A percentile compares a stretch with the other conserved stretches of the same genome.
phyloP scores from a whole-genome alignment of 306 rosid genomes.

The Dicorynia guianensis region DNA sequence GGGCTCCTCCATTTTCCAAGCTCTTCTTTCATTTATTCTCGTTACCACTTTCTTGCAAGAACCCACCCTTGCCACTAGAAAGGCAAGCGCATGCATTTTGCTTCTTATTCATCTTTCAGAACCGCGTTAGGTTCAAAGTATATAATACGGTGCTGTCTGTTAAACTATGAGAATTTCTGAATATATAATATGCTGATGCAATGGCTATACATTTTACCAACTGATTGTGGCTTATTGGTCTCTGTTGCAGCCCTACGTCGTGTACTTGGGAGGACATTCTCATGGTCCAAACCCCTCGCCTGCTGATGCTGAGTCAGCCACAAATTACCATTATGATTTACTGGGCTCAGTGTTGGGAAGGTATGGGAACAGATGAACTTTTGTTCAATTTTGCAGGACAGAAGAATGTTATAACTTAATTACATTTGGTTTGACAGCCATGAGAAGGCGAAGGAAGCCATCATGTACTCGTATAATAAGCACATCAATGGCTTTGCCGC shows the following conservation, averaged over 20 bases:
- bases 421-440: conserved; percentile 23
- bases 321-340: conserved; percentile 45
- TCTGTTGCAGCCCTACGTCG: conserved; percentile 45
- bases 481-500: conserved; percentile 71
- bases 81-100: conserved; percentile 35
- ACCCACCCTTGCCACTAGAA: conserved; percentile 36
- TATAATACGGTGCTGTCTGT: neutral
- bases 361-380: conserved; percentile 9
- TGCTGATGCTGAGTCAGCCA: conserved; percentile 43
- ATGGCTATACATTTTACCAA: neutral
- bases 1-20: too few species aligned
- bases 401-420: too few species aligned
- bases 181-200: too few species aligned
- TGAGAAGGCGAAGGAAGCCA: conserved; percentile 42
- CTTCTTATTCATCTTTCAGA: too few species aligned
- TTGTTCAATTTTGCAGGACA: neutral
- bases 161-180: neutral
- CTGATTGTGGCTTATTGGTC: neutral
- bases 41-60: conserved; percentile 22
- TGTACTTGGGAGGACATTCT: conserved; percentile 52
- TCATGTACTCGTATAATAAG: conserved; percentile 56
- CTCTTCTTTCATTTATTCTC: conserved; percentile 33
- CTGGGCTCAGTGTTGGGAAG: conserved; percentile 52
- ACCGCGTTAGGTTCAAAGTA: too few species aligned
- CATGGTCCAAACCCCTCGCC: conserved; percentile 48